A percentile compares a stretch with the other conserved stretches of the same genome.
Evolutionary conservation across 331 rosid genomes (phyloP).

Genomic region (Phaseolus coccineus): DNA sequence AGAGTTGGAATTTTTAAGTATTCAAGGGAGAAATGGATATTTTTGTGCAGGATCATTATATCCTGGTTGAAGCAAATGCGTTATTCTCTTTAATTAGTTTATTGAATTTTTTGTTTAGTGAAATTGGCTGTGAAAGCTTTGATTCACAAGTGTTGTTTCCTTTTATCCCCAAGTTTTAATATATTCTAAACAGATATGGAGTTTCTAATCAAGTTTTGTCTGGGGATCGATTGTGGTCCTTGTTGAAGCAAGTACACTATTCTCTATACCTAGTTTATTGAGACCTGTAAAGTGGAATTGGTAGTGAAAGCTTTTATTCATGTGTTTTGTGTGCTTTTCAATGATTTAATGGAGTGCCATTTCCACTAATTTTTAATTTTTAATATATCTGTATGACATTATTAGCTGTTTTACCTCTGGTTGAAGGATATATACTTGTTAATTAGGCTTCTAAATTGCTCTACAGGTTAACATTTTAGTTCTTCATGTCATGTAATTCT

Average conservation of each 20-base stretch:
- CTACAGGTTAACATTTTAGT: neutral
- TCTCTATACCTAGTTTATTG: neutral
- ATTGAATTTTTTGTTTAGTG: neutral
- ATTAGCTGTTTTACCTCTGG: neutral
- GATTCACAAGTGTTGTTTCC: neutral
- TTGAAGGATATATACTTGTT: neutral
- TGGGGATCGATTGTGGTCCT: neutral
- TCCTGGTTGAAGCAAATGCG: neutral
- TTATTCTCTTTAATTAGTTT: neutral
- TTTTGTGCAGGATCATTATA: slow-evolving; percentile 14
- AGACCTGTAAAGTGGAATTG: slow-evolving; percentile 1
- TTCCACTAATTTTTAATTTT: neutral
- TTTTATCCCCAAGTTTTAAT: neutral
- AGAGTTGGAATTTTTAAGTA: slow-evolving; percentile 19
- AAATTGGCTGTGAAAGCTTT: neutral
- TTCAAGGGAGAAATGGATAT: neutral
- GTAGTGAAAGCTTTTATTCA: neutral
- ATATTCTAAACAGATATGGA: no score
- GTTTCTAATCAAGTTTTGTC: neutral
- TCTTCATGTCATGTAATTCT: slow-evolving; percentile 34
- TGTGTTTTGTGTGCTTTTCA: neutral
- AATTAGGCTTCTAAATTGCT: slow-evolving; percentile 7
- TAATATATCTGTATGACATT: slow-evolving; percentile 1
- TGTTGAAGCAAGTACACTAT: neutral
- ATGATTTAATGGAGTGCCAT: slow-evolving; percentile 10